Conservation (phyloP, 2,329 filamentous ascomycete genomes). For the Xylariaceae sp. region DNA sequence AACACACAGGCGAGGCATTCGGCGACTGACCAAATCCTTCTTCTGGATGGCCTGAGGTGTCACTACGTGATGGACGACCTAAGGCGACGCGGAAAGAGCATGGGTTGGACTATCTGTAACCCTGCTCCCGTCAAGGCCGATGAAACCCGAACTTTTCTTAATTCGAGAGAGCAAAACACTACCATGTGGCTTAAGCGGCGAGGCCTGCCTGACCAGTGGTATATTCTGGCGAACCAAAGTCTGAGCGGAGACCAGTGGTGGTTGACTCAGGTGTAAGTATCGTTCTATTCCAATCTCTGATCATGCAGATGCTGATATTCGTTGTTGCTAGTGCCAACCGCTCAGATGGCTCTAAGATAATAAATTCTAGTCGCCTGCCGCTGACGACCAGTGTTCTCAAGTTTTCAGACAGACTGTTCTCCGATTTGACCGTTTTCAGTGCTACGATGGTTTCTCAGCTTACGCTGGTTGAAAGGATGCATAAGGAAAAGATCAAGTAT, state of each 20-base stretch:
- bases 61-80: constrained; percentile 59
- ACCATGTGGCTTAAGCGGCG: constrained; percentile 65
- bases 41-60: constrained; percentile 60
- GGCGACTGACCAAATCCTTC: constrained; percentile 51
- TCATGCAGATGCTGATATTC: constrained; percentile 11
- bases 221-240: constrained; percentile 66
- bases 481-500: constrained; percentile 42
- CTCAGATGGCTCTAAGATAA: constrained; percentile 21
- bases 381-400: constrained; percentile 42
- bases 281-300: constrained; percentile 1
- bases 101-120: constrained; percentile 59
- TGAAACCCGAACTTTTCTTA: constrained; percentile 56
- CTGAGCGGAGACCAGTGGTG: constrained; percentile 76
- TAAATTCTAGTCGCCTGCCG: constrained; percentile 38
- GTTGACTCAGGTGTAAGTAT: constrained; percentile 60
- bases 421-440: constrained; percentile 46
- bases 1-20: constrained; percentile 55
- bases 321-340: constrained; percentile 14
- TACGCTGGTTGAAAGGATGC: constrained; percentile 46
- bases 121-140: constrained; percentile 45
- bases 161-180: constrained; percentile 60
- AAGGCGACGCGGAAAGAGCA: constrained; percentile 53
- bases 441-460: constrained; percentile 50
- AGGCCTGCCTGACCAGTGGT: constrained; percentile 71
- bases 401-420: constrained; percentile 49